Base-by-base conservation (phyloP, 306 rosid species). In the Glycine tomentella region DNA sequence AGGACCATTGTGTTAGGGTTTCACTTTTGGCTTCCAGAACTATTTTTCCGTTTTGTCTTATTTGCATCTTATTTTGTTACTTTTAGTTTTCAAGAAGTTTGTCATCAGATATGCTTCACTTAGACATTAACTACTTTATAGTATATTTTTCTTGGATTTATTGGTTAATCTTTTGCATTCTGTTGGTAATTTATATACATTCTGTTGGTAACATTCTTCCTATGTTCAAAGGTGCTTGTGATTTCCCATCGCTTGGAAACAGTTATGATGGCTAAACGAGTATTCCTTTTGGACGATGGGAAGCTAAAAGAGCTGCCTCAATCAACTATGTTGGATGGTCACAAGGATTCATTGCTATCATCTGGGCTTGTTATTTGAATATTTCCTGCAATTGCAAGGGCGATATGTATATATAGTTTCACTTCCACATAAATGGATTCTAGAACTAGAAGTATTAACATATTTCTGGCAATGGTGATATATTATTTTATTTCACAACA, bases 231-330 rank as follows among this genome's bases (percentile, higher is more conserved):
- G 98, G 97, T 94, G 55, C 89, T 94, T 87, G 92, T 94, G 69
- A 92, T 94, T 74, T 90, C 97, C 6, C 97, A 94, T 89, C 97
- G 97, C 52, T 73, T 91, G 87, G 95, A 94, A 80, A 94, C 98
- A 0, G 85, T 91, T 86, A n/a, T 80, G 87, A 94, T 94, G 97
- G 98, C 98, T 25, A 82, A 92, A 67, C 84, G 97, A 80, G 86
- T 92, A 77, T 89, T 88, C 83, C 85, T 81, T 72, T 74, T 94
- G 80, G 91, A 89, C 13, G 74, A 82, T 52, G 97, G 97, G 79
- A 91, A 86, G 90, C 89, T 94, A 11, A 83, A 86, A 75, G 98
- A 94, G 97, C 80, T 92, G 40, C 81, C 83, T 75, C 87, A 67
- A 52, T 84, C 94, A 11, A 62, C 87, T 51, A 80, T 88, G 79